phyloP scores from a whole-genome alignment of 2,329 filamentous ascomycete genomes.

The Penicillium sclerotigenum region DNA sequence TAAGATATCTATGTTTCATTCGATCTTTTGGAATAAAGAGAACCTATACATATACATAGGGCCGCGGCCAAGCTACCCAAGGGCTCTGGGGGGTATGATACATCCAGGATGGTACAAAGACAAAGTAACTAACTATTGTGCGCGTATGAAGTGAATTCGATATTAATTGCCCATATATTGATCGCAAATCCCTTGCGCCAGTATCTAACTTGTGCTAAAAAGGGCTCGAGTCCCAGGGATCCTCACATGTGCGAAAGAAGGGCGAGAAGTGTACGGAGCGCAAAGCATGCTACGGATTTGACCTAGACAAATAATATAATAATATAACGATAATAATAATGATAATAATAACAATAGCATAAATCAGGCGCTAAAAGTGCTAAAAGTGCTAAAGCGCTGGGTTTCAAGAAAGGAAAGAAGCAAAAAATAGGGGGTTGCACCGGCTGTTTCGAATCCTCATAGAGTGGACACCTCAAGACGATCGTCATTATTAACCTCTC shows the following conservation, averaged over 20 bases:
- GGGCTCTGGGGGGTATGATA: neutral
- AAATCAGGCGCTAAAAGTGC: neutral
- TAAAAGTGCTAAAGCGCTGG: neutral
- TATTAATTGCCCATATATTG: slow-evolving; percentile 4
- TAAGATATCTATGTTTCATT: neutral
- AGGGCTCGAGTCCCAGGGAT: slow-evolving; percentile 21
- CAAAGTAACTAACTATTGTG: neutral
- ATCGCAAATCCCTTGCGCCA: slow-evolving; percentile 8
- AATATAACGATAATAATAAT: no score
- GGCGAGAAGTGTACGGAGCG: neutral
- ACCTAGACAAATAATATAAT: no score
- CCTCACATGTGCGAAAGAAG: slow-evolving; percentile 14
- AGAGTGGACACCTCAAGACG: slow-evolving; percentile 22
- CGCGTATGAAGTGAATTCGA: slow-evolving; percentile 1
- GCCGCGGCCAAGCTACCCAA: neutral
- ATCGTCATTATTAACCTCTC: slow-evolving; percentile 21
- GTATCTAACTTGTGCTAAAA: slow-evolving; percentile 15
- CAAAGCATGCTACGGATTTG: neutral
- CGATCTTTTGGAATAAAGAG: neutral
- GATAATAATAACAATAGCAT: neutral
- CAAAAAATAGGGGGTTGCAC: slow-evolving; percentile 11
- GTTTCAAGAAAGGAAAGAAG: slow-evolving; percentile 13
- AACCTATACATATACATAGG: neutral
- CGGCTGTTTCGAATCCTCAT: slow-evolving; percentile 23
- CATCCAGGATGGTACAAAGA: neutral